phyloP scores from a whole-genome alignment of 2,329 filamentous ascomycete species.

The Coniella vitis region DNA sequence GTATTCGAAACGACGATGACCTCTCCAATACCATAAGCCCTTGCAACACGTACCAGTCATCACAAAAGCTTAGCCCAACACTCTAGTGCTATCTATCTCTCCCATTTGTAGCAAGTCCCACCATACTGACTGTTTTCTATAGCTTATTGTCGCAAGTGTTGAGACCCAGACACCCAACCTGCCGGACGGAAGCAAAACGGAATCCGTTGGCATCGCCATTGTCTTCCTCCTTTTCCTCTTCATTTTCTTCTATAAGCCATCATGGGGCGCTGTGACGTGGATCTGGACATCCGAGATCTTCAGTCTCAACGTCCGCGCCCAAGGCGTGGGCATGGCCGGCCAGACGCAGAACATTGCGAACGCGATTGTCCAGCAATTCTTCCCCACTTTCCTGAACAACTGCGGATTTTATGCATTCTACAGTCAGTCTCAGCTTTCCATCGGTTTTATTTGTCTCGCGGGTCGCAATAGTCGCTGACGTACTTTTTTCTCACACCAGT shows the following conservation, averaged over 20 bases:
- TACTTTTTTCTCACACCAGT: not conserved
- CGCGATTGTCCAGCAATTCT: constrained; percentile 56
- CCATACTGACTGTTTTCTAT: not conserved
- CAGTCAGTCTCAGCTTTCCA: not conserved
- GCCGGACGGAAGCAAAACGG: constrained; percentile 42
- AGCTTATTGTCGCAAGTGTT: constrained; percentile 46
- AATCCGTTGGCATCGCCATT: constrained; percentile 55
- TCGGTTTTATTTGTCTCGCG: not conserved
- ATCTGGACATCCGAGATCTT: constrained; percentile 63
- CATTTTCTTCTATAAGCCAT: constrained; percentile 58
- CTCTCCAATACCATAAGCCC: too few relatives aligned
- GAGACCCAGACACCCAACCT: constrained; percentile 38
- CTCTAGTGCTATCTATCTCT: not conserved
- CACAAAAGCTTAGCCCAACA: not conserved
- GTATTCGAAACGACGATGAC: not conserved
- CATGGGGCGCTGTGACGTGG: constrained; percentile 61
- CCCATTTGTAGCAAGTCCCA: too few relatives aligned
- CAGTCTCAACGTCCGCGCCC: constrained; percentile 61
- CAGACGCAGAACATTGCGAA: constrained; percentile 57
- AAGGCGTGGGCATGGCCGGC: constrained; percentile 58
- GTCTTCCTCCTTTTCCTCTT: constrained; percentile 59
- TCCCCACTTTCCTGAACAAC: constrained; percentile 56
- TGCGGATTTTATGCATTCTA: constrained; percentile 34
- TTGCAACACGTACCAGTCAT: too few relatives aligned
- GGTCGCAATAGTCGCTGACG: not conserved